phyloP scores from a whole-genome alignment of 805 yeast species.

The baker's yeast (Saccharomyces cerevisiae) region DNA sequence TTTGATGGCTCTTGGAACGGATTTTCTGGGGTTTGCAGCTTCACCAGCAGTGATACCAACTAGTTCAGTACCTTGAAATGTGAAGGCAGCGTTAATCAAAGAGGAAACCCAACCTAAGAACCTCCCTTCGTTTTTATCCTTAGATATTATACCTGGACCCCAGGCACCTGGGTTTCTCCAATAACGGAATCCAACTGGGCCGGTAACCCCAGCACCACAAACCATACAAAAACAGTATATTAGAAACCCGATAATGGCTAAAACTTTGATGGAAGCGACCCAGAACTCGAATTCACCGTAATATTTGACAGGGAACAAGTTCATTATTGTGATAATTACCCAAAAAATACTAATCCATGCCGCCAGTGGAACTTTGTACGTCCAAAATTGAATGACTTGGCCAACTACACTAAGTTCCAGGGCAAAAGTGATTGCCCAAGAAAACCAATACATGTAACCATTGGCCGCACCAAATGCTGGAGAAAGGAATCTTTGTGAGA shows the following conservation, averaged over 20 bases:
- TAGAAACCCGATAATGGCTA: conserved; percentile 65
- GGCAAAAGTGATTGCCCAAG: conserved; percentile 72
- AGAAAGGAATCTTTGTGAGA: conserved; percentile 57
- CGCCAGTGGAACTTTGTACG: conserved; percentile 56
- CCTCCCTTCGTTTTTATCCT: conserved; percentile 43
- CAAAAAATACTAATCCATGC: conserved; percentile 68
- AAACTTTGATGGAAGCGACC: conserved; percentile 58
- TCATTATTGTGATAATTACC: conserved; percentile 43
- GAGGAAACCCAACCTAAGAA: conserved; percentile 66
- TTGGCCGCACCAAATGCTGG: conserved; percentile 68
- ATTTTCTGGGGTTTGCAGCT: conserved; percentile 56
- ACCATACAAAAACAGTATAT: conserved; percentile 62
- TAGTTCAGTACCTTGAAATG: conserved; percentile 72
- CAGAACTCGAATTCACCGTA: conserved; percentile 75
- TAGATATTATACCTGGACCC: conserved; percentile 55
- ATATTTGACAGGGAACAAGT: conserved; percentile 58
- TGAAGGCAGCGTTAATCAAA: conserved; percentile 66
- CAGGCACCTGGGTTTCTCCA: conserved; percentile 77
- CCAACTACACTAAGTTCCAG: conserved; percentile 67
- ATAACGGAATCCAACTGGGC: conserved; percentile 71
- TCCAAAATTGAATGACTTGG: conserved; percentile 58
- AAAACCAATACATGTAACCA: conserved; percentile 69
- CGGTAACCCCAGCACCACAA: conserved; percentile 62
- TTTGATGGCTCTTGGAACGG: conserved; percentile 65
- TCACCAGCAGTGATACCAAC: conserved; percentile 74